Conservation (phyloP, 108 stramenopile genomes). For the Stephanodiscus minutulus region DNA sequence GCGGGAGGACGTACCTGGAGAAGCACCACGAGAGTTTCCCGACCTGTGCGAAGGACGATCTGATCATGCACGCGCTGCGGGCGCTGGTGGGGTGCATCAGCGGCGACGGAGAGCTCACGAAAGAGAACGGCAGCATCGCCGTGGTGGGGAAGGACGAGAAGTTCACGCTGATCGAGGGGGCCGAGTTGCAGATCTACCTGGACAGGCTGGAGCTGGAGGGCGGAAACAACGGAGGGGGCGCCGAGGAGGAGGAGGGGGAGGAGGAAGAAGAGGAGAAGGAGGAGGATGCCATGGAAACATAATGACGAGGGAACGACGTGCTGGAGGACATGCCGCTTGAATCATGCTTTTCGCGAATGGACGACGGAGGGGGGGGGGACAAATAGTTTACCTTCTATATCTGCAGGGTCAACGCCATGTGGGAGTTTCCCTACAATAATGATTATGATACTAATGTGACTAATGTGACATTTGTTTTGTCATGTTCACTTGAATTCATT, state of each 20-base stretch:
- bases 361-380: too few species aligned
- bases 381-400: too few species aligned
- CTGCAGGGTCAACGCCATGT: too few species aligned
- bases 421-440: too few species aligned
- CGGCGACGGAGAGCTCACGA: slow-evolving; percentile 90
- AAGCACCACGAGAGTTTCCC: slow-evolving; percentile 83
- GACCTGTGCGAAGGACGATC: slow-evolving; percentile 69
- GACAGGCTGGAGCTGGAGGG: slow-evolving; percentile 83
- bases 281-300: slow-evolving; percentile 55
- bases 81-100: slow-evolving; percentile 92
- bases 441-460: too few species aligned
- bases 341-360: too few species aligned
- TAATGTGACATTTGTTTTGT: too few species aligned
- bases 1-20: slow-evolving; percentile 97
- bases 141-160: slow-evolving; percentile 80
- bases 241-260: slow-evolving; percentile 52
- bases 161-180: slow-evolving; percentile 79
- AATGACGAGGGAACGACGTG: too few species aligned
- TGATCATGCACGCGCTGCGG: slow-evolving; percentile 96
- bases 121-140: slow-evolving; percentile 85
- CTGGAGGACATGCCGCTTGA: too few species aligned
- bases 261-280: slow-evolving; percentile 56
- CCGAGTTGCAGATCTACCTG: slow-evolving; percentile 82
- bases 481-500: too few species aligned
- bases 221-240: slow-evolving; percentile 44